These are phyloP conservation scores for Globisporangium heterothallicum DNA, from an alignment of 352 stramenopile species.

Conservation along the genomic window DNA sequence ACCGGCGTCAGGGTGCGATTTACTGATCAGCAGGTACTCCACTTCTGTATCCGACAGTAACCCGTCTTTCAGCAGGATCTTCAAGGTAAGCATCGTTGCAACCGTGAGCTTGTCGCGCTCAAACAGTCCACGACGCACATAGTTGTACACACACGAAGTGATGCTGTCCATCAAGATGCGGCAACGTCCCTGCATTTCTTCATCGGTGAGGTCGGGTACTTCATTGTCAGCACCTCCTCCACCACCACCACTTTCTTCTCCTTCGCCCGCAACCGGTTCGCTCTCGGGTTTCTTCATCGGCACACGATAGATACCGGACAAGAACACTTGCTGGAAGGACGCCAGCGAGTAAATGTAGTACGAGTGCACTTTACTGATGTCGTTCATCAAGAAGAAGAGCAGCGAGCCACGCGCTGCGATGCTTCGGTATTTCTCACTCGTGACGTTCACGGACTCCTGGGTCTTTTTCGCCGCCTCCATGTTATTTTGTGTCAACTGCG, in stretches of 20 bases:
- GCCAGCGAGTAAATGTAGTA: conserved; percentile 97
- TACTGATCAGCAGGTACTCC: conserved; percentile 89
- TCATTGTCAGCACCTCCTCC: conserved; percentile 4
- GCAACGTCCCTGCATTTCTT: conserved; percentile 83
- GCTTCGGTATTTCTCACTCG: conserved; percentile 93
- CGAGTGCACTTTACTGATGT: conserved; percentile 95
- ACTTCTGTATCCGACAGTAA: conserved; percentile 83
- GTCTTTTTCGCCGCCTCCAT: conserved; percentile 91
- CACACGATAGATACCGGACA: conserved; percentile 92
- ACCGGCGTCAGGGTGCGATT: conserved; percentile 81
- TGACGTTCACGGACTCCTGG: conserved; percentile 90
- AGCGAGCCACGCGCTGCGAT: conserved; percentile 91
- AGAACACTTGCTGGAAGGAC: conserved; percentile 94
- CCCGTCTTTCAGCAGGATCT: conserved; percentile 90
- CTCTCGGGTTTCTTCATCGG: conserved; percentile 41
- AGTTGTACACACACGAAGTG: conserved; percentile 94
- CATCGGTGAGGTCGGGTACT: conserved; percentile 77
- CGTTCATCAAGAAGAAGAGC: conserved; percentile 97
- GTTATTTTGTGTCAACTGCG: conserved; percentile 88
- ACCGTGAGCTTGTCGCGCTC: conserved; percentile 95
- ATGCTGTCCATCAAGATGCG: conserved; percentile 89
- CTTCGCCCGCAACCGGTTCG: conserved; percentile 6
- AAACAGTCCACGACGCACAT: conserved; percentile 92
- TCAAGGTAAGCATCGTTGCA: conserved; percentile 91
- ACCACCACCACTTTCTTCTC: conserved; percentile 13